These are phyloP conservation scores for Ophiocordyceps camponoti-leonardi DNA, from an alignment of 2,329 filamentous ascomycete genomes.

Conservation along the genomic window DNA sequence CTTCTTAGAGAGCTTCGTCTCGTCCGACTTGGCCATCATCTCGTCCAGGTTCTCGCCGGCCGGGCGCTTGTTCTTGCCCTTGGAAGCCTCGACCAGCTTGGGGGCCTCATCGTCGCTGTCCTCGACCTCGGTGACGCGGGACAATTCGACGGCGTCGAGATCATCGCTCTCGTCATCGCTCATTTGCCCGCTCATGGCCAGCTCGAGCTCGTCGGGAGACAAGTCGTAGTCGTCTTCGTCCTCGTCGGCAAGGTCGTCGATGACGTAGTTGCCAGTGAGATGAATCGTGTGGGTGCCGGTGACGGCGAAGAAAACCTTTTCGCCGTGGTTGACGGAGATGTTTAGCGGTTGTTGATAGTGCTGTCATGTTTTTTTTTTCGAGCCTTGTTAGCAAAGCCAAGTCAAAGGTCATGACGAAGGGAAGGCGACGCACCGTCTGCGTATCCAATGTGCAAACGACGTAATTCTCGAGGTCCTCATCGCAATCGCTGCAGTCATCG, in stretches of 20 bases:
- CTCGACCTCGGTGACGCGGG: slow-evolving; percentile 70
- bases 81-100: slow-evolving; percentile 39
- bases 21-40: slow-evolving; percentile 61
- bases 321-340: slow-evolving; percentile 75
- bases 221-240: slow-evolving; percentile 66
- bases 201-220: slow-evolving; percentile 63
- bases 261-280: slow-evolving; percentile 91
- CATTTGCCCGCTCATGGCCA: slow-evolving; percentile 52
- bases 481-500: slow-evolving; percentile 46
- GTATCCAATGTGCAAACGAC: slow-evolving; percentile 94
- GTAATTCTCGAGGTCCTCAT: slow-evolving; percentile 64
- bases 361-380: slow-evolving; percentile 35
- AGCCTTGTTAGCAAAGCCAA: slow-evolving; percentile 13
- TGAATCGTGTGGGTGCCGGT: slow-evolving; percentile 78
- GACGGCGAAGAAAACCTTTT: slow-evolving; percentile 85
- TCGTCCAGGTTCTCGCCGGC: slow-evolving; percentile 70
- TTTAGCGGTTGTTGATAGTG: slow-evolving; percentile 91
- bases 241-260: slow-evolving; percentile 48
- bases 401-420: background rate
- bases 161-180: slow-evolving; percentile 61
- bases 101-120: slow-evolving; percentile 52
- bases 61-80: slow-evolving; percentile 87
- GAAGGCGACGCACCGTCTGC: slow-evolving; percentile 48
- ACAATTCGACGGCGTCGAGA: slow-evolving; percentile 60
- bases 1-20: slow-evolving; percentile 80